A percentile compares a stretch with the other conserved stretches of the same genome.
phyloP scores from a whole-genome alignment of 306 rosid species.

The Arachis stenosperma region DNA sequence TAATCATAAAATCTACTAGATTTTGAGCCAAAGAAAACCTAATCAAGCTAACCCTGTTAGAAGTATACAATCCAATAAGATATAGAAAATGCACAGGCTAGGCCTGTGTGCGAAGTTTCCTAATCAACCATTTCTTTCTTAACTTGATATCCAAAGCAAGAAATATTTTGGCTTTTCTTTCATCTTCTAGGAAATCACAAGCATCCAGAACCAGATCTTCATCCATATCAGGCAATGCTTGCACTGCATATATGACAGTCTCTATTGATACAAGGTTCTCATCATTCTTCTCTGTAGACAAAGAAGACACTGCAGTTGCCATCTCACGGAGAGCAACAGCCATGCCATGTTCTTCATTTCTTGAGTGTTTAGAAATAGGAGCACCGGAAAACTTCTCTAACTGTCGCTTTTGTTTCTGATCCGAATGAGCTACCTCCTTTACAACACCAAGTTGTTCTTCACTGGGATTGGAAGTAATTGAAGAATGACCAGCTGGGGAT shows the following conservation, averaged over 20 bases:
- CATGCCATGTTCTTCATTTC: constrained; percentile 57
- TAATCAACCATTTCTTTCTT: constrained; percentile 70
- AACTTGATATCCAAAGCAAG: constrained; percentile 64
- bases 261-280: constrained; percentile 56
- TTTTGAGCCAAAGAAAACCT: neutral
- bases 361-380: constrained; percentile 45
- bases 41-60: constrained; percentile 6
- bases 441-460: constrained; percentile 44
- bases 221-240: constrained; percentile 82
- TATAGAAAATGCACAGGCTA: constrained; percentile 34
- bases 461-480: constrained; percentile 46
- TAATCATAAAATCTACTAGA: constrained; percentile 5
- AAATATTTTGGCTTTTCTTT: constrained; percentile 74
- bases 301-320: constrained; percentile 62
- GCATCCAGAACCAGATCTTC: constrained; percentile 84
- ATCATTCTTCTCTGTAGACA: constrained; percentile 52
- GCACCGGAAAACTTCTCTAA: constrained; percentile 46
- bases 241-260: constrained; percentile 64
- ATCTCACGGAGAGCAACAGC: constrained; percentile 62
- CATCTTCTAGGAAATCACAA: constrained; percentile 80
- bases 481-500: constrained; percentile 47
- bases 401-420: constrained; percentile 56
- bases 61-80: constrained; percentile 11
- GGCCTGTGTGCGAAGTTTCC: constrained; percentile 64
- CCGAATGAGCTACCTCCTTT: constrained; percentile 38